Percentiles rank a stretch among this genome's conserved stretches.
These are phyloP conservation scores for Solanum okadae DNA, from an alignment of 257 asterid species.

Conservation along the genomic window DNA sequence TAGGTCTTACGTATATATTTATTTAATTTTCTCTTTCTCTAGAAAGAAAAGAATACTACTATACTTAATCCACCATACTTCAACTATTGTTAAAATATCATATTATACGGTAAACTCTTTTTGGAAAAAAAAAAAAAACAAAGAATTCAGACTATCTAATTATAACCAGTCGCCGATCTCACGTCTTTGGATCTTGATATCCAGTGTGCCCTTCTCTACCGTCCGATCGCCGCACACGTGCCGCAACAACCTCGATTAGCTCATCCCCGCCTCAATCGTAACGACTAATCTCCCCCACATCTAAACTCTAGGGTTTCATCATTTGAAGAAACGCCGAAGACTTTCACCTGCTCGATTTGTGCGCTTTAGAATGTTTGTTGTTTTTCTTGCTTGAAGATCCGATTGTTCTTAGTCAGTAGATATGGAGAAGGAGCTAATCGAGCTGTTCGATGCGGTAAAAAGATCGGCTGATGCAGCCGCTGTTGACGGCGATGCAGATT, in stretches of 20 bases:
- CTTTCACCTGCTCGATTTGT: background rate
- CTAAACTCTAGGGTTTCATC: constrained; percentile 26
- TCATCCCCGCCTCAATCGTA: background rate
- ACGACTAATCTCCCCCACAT: background rate
- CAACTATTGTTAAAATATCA: background rate
- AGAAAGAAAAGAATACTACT: background rate
- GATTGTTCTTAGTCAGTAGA: background rate
- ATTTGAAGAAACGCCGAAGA: background rate
- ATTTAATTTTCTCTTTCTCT: no score
- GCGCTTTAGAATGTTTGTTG: background rate
- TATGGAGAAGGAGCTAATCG: constrained; percentile 83
- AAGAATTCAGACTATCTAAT: background rate
- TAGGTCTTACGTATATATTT: no score
- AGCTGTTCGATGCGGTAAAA: constrained; percentile 71
- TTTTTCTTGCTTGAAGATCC: background rate
- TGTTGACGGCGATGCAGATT: constrained; percentile 24
- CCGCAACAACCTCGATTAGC: constrained; percentile 20
- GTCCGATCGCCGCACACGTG: constrained; percentile 25
- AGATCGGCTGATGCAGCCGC: constrained; percentile 62
- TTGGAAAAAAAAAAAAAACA: background rate
- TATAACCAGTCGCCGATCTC: background rate
- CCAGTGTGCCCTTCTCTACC: background rate
- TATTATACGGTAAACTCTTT: background rate
- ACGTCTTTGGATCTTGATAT: constrained; percentile 23
- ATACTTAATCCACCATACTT: background rate